These are phyloP conservation scores for Syncephalastrum racemosum DNA, from an alignment of 371 early-diverging fungal species.

Conservation along the genomic window DNA sequence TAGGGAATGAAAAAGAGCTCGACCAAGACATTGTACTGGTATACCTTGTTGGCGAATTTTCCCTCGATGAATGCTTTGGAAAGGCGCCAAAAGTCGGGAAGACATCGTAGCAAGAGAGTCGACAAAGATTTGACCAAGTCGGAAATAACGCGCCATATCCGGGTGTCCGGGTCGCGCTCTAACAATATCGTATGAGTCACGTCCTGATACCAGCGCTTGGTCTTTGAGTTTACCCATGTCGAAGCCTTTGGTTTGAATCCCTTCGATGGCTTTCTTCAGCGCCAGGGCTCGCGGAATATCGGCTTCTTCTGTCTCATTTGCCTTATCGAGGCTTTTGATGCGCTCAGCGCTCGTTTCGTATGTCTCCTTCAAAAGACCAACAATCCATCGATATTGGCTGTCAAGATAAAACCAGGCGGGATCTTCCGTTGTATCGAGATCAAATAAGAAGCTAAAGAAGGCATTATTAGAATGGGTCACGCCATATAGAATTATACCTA, in stretches of 20 bases:
- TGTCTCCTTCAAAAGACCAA: conserved; percentile 68
- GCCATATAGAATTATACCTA: conserved; percentile 38
- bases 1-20: not conserved
- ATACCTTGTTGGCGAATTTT: conserved; percentile 62
- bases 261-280: conserved; percentile 35
- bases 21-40: not conserved
- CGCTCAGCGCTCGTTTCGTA: conserved; percentile 58
- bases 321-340: conserved; percentile 19
- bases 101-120: conserved; percentile 65
- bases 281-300: conserved; percentile 33
- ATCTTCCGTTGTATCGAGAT: conserved; percentile 79
- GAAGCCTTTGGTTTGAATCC: conserved; percentile 23
- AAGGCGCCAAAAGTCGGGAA: conserved; percentile 94
- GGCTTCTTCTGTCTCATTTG: conserved; percentile 29
- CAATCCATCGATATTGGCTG: conserved; percentile 86
- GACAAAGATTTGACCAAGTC: conserved; percentile 75
- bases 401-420: conserved; percentile 92
- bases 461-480: not conserved
- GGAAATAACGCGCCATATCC: conserved; percentile 70
- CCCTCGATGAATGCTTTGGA: conserved; percentile 85
- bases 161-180: conserved; percentile 49
- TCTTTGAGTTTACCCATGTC: conserved; percentile 3
- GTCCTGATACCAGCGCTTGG: too few relatives aligned
- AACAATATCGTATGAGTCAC: not conserved
- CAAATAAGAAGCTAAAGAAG: conserved; percentile 66